Evolutionary conservation across 192 early-diverging fungal genomes (phyloP), one percentile per base, ranked within the genome.

Genomic region (Haplosporangium gracile): DNA sequence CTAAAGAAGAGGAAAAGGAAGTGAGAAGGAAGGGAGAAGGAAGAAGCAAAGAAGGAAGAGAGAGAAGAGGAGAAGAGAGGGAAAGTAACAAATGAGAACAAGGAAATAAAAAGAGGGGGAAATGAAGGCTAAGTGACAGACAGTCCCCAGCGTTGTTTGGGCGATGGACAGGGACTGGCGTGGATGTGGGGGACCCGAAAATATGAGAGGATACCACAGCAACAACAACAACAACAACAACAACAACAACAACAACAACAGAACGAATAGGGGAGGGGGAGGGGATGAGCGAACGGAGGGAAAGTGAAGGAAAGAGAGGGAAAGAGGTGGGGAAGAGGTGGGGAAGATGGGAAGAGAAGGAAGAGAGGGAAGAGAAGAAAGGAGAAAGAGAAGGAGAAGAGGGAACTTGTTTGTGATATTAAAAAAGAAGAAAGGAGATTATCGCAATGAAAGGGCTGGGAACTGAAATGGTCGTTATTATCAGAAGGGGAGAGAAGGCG

Each of bases 61-160:
- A 38, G 42, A 49, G 38, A 43, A n/a, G 16, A 4, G 72, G 39
- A 63, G 36, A 22, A 70, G 79, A 42, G 70, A 65, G 57, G 11
- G 20, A 76, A 43, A 38, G 45, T 18, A 29, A 73, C 29, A 73
- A 34, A 68, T 51, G 68, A 29, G 36, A 79, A 42, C 5, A 49
- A 32, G 16, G 49, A 68, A 42, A 26, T 45, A 53, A 72, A 39
- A 57, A 53, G 8, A 13, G 29, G 53, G 24, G 60, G 60, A 65
- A 42, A 71, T 39, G 38, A 32, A 65, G 55, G 55, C n/a, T 60
- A 60, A 60, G 55, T 60, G 55, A 26, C 55, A 60, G 55, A 26
- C 55, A 60, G 55, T 60, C 55, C 55, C 55, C 24, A n/a, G 55
- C 55, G 55, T 60, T 60, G 55, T 60, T 60, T 60, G 55, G 55